A percentile compares a stretch with the other conserved stretches of the same genome.
phyloP scores from a whole-genome alignment of 2,329 filamentous ascomycete species.

The Purpureocillium lavendulum region DNA sequence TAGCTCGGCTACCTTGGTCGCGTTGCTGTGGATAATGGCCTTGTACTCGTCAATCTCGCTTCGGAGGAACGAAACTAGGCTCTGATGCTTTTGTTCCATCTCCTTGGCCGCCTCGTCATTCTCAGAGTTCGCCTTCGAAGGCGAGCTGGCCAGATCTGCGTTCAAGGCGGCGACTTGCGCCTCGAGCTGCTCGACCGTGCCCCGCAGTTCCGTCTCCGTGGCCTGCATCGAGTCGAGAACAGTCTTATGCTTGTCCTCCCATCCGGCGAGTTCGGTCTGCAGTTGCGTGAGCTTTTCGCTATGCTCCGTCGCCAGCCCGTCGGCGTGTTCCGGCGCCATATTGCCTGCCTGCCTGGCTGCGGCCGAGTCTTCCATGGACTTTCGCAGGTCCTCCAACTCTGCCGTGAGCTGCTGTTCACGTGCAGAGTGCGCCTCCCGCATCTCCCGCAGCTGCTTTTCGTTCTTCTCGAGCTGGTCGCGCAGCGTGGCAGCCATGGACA shows the following conservation, averaged over 20 bases:
- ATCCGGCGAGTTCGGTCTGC: constrained; percentile 61
- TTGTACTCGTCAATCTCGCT: constrained; percentile 77
- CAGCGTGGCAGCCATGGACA: constrained; percentile 80
- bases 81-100: constrained; percentile 46
- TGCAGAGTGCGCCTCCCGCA: constrained; percentile 63
- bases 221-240: constrained; percentile 62
- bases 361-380: constrained; percentile 34
- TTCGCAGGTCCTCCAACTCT: constrained; percentile 62
- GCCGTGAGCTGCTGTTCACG: constrained; percentile 67
- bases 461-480: constrained; percentile 82
- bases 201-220: constrained; percentile 64
- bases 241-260: constrained; percentile 68
- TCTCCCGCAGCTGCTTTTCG: constrained; percentile 67
- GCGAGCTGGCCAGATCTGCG: constrained; percentile 36
- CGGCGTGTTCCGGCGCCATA: constrained; percentile 18
- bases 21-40: constrained; percentile 59
- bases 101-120: constrained; percentile 35
- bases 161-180: constrained; percentile 44
- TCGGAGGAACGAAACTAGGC: constrained; percentile 54
- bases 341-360: constrained; percentile 10
- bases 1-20: constrained; percentile 61
- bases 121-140: constrained; percentile 28
- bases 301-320: constrained; percentile 29
- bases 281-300: constrained; percentile 55
- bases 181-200: constrained; percentile 68